Evolutionary conservation across 1,284 basidiomycete species (phyloP), one percentile per base, ranked within the genome.

Genomic region (Cutaneotrichosporon sp.): DNA sequence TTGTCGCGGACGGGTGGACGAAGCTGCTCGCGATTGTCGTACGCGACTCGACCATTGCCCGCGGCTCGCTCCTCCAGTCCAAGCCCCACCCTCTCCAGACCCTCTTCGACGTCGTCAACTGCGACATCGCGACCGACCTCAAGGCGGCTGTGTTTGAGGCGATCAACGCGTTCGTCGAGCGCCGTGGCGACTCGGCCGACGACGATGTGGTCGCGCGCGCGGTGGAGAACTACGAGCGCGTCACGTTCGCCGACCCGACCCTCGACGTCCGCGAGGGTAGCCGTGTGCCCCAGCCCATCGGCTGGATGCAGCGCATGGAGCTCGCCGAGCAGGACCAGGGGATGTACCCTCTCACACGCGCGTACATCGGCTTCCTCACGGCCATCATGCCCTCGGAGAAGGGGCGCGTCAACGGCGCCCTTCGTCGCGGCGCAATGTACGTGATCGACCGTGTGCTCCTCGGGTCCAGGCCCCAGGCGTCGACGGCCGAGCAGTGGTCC

Each of bases 91-190:
- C 91, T 0, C 85, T 97, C 59, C 87, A 87, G 2, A 88, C 88
- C 0, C 81, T 95, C 4, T 85, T 94, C 47, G 87, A 87, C 4
- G 85, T 94, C 43, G 84, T 92, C 65, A 91, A 90, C 27, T 83
- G 91, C 9, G 86, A 89, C 11, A 85, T 94, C 20, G 90, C 92
- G 0, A 82, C 95, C 20, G 93, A 97, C 71, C 84, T 98, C 58
- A 97, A 97, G 72, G 93, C 92, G 0, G 86, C 89, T 1, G 81
- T 97, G 1, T 88, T 97, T 62, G 86, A 92, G 38, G 87, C 92
- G 0, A 82, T 97, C 6, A 85, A 91, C 0, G 89, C 92, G 0
- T 97, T 98, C 80, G 91, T 89, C 69, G 83, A 85, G 55, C 87
- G 89, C 20, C 89, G 87, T 16, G 89, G 87, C 0, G 89, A 90